Evolutionary conservation across 1,284 basidiomycete species (phyloP), one percentile per base, ranked within the genome.

Genomic region (Leccinum glutinopallens): DNA sequence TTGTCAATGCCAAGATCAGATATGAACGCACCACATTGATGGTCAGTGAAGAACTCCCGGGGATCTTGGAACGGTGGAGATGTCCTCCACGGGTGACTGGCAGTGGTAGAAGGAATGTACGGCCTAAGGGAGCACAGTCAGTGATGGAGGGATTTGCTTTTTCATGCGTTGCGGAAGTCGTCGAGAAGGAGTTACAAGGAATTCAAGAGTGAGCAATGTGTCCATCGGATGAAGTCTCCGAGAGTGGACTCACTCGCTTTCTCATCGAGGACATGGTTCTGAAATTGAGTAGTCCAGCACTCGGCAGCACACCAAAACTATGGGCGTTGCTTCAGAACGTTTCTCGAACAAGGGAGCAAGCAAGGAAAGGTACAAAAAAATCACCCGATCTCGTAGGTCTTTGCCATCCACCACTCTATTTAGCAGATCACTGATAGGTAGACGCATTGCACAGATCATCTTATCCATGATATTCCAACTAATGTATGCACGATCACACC

Each of bases 1-100:
- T 63, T 17, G 5, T 55, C 54, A 56, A 63, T 56, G 32, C 39
- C 5, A 63, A 49, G 39, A 63, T 63, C 19, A 46, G 53, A 63
- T 56, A 63, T 46, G 63, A n/a, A 39, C 17, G 4, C 6, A 63
- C 61, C 3, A 1, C n/a, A 10, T n/a, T 63, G n/a, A 56, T 63
- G 61, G 61, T 63, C 4, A 63, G 54, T 2, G 1, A 63, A 32
- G 61, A 63, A 46, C 39, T 61, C 1, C 39, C 29, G 2, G 19
- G 8, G 6, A 61, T 61, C 35, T 39, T 61, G 25, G 13, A 58
- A 41, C 3, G 46, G 5, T 60, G 33, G 58, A 59, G 32, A 46
- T 22, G 19, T 46, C 58, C 58, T 15, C 43, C 58, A 19, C 4
- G 15, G 35, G 17, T n/a, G 12, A 29, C 49, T 4, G 4, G 49